phyloP scores from a whole-genome alignment of 2,329 filamentous ascomycete species.

The Venturia carpophila region DNA sequence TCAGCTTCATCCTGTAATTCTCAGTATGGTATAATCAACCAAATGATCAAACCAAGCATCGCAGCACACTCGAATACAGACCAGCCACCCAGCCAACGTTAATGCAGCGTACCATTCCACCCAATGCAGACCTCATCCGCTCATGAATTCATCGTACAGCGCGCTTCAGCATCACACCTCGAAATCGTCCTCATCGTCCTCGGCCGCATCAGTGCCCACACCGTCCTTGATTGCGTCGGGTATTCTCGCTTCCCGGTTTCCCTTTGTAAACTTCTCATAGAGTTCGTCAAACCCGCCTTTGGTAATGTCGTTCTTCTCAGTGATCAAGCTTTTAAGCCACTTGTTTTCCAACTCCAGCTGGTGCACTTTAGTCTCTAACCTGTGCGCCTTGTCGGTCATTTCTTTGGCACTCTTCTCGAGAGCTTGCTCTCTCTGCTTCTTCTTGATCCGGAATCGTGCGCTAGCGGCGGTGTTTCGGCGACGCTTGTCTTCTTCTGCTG shows the following conservation, averaged over 20 bases:
- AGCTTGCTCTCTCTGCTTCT: slow-evolving; percentile 47
- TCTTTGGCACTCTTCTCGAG: slow-evolving; percentile 46
- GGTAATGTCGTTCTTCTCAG: slow-evolving; percentile 33
- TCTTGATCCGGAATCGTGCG: slow-evolving; percentile 47
- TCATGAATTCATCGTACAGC: neutral
- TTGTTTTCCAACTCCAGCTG: slow-evolving; percentile 47
- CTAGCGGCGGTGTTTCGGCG: slow-evolving; percentile 47
- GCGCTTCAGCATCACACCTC: neutral
- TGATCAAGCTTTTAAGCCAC: slow-evolving; percentile 45
- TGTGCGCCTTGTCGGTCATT: slow-evolving; percentile 41
- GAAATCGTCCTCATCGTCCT: neutral
- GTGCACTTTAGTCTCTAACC: slow-evolving; percentile 39
- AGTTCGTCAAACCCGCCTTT: slow-evolving; percentile 16
- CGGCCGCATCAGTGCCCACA: neutral
- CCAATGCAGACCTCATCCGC: neutral
- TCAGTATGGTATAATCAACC: neutral
- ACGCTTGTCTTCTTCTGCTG: slow-evolving; percentile 47
- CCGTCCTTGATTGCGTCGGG: slow-evolving; percentile 8
- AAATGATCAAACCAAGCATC: neutral
- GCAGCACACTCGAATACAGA: neutral
- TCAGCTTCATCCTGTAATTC: no score
- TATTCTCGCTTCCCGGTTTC: slow-evolving; percentile 4
- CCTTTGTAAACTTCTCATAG: slow-evolving; percentile 15
- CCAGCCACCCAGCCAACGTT: neutral
- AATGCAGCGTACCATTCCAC: neutral